Percentiles rank a stretch among this genome's conserved stretches.
These are phyloP conservation scores for Cladosporium halotolerans DNA, from an alignment of 2,329 filamentous ascomycete genomes.

Conservation along the genomic window DNA sequence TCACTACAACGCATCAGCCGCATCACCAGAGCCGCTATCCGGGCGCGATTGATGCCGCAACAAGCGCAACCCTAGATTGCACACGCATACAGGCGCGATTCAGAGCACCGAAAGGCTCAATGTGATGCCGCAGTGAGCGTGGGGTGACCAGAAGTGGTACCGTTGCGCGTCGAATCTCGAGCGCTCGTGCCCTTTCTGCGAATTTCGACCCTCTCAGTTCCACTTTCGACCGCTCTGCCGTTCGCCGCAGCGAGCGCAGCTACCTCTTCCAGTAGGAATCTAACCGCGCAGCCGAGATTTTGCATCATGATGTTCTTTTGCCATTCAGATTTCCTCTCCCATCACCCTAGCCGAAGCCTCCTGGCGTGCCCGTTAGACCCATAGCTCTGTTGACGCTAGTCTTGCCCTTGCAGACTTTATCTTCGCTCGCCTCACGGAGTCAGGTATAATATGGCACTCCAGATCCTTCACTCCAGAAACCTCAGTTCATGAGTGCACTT, in stretches of 20 bases:
- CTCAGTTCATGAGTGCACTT: not conserved
- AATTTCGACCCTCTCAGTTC: not conserved
- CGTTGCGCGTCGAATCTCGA: not conserved
- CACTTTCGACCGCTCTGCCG: slow-evolving; percentile 3
- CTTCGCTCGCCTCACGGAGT: not conserved
- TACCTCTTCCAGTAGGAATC: not conserved
- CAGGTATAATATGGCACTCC: not conserved
- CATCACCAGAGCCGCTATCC: not conserved
- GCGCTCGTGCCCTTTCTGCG: slow-evolving; percentile 5
- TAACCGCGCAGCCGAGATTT: not conserved
- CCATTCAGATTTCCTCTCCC: not conserved
- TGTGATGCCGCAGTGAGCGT: slow-evolving; percentile 1
- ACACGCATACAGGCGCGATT: no score
- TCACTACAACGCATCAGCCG: not conserved
- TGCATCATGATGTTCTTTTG: not conserved
- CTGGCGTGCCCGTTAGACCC: not conserved
- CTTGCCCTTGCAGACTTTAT: not conserved
- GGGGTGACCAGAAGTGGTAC: not conserved
- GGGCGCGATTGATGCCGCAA: not conserved
- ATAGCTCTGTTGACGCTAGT: not conserved
- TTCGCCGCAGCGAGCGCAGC: not conserved
- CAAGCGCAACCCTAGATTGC: no score
- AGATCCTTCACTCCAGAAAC: not conserved
- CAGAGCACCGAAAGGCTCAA: not conserved
- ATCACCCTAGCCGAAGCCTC: not conserved